Evolutionary conservation across 345 rosid species (phyloP).

Genomic region (Eucalyptus leucophloia): DNA sequence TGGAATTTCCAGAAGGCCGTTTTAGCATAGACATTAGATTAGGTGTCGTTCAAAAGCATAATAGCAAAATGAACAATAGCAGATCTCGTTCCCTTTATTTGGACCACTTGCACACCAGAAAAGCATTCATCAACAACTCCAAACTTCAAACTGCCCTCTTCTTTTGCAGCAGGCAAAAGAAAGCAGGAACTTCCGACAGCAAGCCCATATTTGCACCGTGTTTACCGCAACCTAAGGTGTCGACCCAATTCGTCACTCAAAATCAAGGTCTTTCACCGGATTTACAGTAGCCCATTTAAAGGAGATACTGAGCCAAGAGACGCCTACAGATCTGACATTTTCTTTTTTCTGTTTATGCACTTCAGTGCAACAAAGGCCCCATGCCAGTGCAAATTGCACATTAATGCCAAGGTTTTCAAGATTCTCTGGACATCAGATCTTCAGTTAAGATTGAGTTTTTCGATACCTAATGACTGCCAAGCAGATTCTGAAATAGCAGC

Average conservation of each 20-base stretch:
- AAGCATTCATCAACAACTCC: background rate
- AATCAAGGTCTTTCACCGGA: background rate
- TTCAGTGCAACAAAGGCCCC: background rate
- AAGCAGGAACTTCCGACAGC: background rate
- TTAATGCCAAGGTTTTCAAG: background rate
- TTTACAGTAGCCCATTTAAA: background rate
- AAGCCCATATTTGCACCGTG: background rate
- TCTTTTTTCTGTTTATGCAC: background rate
- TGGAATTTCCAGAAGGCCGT: background rate
- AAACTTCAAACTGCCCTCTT: background rate
- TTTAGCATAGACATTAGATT: background rate
- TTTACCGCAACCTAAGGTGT: background rate
- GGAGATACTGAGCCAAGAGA: background rate
- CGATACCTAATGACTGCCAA: conserved; percentile 47
- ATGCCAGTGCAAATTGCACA: background rate
- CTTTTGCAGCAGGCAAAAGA: background rate
- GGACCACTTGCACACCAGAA: background rate
- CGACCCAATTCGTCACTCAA: background rate
- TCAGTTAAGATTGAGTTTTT: conserved; percentile 41
- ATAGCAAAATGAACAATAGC: background rate
- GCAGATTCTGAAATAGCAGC: conserved; percentile 8
- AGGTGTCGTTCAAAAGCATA: background rate
- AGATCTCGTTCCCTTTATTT: background rate
- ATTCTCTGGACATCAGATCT: background rate
- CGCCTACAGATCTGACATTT: background rate